Base-by-base conservation (phyloP, 2,329 filamentous ascomycete genomes). In the Sclerotiophoma versabilis region DNA sequence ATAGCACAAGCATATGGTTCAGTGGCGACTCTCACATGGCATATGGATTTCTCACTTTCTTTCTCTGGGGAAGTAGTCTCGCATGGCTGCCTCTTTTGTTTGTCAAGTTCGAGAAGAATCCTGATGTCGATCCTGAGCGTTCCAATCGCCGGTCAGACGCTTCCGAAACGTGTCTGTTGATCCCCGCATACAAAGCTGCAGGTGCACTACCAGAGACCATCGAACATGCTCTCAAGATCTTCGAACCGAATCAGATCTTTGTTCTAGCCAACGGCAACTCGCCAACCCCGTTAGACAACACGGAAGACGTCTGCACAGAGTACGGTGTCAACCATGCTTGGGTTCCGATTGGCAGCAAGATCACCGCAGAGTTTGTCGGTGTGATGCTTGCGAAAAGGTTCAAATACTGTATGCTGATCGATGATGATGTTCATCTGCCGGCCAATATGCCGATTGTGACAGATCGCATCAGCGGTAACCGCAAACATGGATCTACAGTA, bases 81-180 rank as follows among this genome's bases (percentile, higher is more conserved):
- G 29, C 26, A 30, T 44, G 41, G 41, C 11, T 44, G 5, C 41
- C 41, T 14, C 15, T 44, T 5, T 11, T 25, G 2, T 39, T 39
- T 7, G 22, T 15, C 20, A 25, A 23, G 37, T 39, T 39, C 14
- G 37, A 38, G 45, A 27, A 39, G 22, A 30, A 30, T 14, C 37
- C 17, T 20, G 22, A 68, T 70, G 23, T 60, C 60, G 37, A 58
- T 58, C 12, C 62, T 54, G 50, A 67, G 4, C 65, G 71, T 27
- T 64, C 68, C 14, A 62, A 65, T 2, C 42, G 44, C 4, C 32
- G 39, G n/a, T 54, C 59, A n/a, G 52, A 44, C 17, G 53, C 49
- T 0, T 42, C 44, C 8, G 68, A 71, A 54, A 67, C 64, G 26
- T 58, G 60, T 29, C 44, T 58, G 15, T 39, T 52, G 9, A 77